Percentiles rank a stretch among this genome's conserved stretches.
These are phyloP conservation scores for Tuctoria greenei DNA, from an alignment of 176 grass and related monocot genomes.

Conservation along the genomic window DNA sequence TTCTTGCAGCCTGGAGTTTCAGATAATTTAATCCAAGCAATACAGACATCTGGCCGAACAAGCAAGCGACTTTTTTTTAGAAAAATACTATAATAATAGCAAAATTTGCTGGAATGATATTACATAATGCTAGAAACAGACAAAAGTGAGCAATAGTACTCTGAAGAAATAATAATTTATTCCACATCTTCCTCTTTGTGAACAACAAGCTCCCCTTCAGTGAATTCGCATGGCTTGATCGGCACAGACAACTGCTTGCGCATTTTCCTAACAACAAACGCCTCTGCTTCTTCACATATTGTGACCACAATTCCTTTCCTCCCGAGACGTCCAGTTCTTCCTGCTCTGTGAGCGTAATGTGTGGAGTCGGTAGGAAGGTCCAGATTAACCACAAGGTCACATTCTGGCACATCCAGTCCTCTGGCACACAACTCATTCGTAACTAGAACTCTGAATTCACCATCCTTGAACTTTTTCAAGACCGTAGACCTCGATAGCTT, in stretches of 20 bases:
- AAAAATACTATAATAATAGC: not conserved
- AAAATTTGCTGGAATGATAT: not conserved
- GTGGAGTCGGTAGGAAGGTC: slow-evolving; percentile 89
- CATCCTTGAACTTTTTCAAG: slow-evolving; percentile 79
- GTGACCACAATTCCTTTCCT: slow-evolving; percentile 79
- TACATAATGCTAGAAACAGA: slow-evolving; percentile 15
- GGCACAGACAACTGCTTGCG: slow-evolving; percentile 61
- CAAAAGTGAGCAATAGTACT: not conserved
- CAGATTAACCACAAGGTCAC: slow-evolving; percentile 94
- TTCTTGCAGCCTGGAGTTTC: not conserved
- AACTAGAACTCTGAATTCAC: slow-evolving; percentile 84
- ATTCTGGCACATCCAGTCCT: slow-evolving; percentile 87
- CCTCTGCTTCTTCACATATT: slow-evolving; percentile 83
- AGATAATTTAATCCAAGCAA: not conserved
- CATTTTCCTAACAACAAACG: slow-evolving; percentile 91
- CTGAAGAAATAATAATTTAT: not conserved
- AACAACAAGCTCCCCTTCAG: slow-evolving; percentile 49
- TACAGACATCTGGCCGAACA: not conserved
- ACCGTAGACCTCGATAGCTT: slow-evolving; percentile 85
- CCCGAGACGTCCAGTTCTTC: slow-evolving; percentile 80
- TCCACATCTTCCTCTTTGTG: slow-evolving; percentile 59
- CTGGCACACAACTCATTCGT: slow-evolving; percentile 89
- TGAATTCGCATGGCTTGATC: slow-evolving; percentile 59
- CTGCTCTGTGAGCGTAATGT: slow-evolving; percentile 91
- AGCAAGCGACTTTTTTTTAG: not conserved